Evolutionary conservation across 176 grass and related monocot species (phyloP).

Genomic region (Aegilops sharonensis): DNA sequence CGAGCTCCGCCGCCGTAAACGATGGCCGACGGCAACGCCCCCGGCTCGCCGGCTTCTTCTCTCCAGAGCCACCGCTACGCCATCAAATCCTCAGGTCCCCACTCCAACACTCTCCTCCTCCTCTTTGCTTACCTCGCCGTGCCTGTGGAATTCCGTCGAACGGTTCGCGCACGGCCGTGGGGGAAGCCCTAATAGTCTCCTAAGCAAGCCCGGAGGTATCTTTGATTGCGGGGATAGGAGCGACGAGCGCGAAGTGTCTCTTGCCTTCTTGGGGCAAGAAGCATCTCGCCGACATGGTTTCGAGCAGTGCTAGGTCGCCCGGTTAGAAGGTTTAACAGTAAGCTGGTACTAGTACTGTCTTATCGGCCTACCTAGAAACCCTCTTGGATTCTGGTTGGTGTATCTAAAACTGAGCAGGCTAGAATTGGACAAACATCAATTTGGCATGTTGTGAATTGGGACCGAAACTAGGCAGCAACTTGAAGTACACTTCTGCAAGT

Average conservation of each 20-base stretch:
- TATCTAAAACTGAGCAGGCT: background rate
- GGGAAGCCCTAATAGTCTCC: background rate
- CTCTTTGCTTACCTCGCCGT: background rate
- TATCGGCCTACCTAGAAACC: background rate
- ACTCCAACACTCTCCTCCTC: background rate
- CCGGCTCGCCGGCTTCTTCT: slow-evolving; percentile 17
- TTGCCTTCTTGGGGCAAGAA: slow-evolving; percentile 17
- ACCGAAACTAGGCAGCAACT: background rate
- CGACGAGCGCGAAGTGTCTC: background rate
- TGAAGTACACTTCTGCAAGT: background rate
- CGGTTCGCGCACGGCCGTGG: background rate
- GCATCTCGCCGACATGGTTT: background rate
- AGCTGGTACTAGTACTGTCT: background rate
- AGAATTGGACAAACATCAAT: background rate
- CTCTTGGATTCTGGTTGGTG: background rate
- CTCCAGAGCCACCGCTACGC: slow-evolving; percentile 45
- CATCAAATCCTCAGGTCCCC: slow-evolving; percentile 62
- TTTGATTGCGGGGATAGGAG: background rate
- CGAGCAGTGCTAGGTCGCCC: background rate
- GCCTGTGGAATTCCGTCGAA: slow-evolving; percentile 22
- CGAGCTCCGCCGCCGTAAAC: slow-evolving; percentile 29
- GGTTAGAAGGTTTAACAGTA: background rate
- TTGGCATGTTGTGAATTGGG: background rate
- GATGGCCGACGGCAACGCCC: slow-evolving; percentile 57
- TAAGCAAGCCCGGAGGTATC: background rate